These are phyloP conservation scores for Exophiala aquamarina DNA, from an alignment of 2,329 filamentous ascomycete genomes.

Conservation along the genomic window DNA sequence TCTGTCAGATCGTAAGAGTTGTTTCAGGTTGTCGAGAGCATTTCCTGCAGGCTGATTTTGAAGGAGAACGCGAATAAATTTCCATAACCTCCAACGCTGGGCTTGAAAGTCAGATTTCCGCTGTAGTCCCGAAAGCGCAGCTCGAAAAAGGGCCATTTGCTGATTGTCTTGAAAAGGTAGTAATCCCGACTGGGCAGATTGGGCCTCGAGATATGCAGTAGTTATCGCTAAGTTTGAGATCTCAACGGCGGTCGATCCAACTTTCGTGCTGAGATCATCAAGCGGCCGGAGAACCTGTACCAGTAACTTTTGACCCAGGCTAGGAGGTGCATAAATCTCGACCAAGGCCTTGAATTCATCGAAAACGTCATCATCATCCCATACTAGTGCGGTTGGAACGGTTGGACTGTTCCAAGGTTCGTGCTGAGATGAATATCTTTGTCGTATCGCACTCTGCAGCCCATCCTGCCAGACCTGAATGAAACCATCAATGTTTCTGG, in stretches of 20 bases:
- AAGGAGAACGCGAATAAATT: constrained; percentile 11
- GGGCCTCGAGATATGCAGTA: constrained; percentile 12
- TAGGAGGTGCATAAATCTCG: constrained; percentile 13
- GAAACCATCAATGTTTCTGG: constrained; percentile 27
- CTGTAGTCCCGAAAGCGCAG: constrained; percentile 6
- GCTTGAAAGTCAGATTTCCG: constrained; percentile 24
- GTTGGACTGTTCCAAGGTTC: constrained; percentile 27
- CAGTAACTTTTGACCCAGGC: constrained; percentile 15
- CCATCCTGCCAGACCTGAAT: constrained; percentile 42
- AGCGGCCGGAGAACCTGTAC: constrained; percentile 15
- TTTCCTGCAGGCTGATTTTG: not conserved
- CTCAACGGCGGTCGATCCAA: constrained; percentile 17
- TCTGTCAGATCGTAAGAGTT: constrained; percentile 1
- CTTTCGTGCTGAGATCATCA: constrained; percentile 9
- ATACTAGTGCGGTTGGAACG: constrained; percentile 34
- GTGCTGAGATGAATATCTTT: constrained; percentile 26
- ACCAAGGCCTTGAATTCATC: constrained; percentile 32
- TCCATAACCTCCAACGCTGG: constrained; percentile 27
- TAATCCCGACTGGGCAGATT: not conserved
- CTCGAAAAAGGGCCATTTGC: no score
- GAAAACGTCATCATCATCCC: constrained; percentile 47
- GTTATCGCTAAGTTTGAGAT: constrained; percentile 22
- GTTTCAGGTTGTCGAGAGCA: not conserved
- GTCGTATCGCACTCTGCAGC: constrained; percentile 36
- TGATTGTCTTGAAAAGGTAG: no score